Percentiles rank a stretch among this genome's conserved stretches.
Evolutionary conservation across 2,329 filamentous ascomycete genomes (phyloP).

Genomic region (Myriosclerotinia curreyana): DNA sequence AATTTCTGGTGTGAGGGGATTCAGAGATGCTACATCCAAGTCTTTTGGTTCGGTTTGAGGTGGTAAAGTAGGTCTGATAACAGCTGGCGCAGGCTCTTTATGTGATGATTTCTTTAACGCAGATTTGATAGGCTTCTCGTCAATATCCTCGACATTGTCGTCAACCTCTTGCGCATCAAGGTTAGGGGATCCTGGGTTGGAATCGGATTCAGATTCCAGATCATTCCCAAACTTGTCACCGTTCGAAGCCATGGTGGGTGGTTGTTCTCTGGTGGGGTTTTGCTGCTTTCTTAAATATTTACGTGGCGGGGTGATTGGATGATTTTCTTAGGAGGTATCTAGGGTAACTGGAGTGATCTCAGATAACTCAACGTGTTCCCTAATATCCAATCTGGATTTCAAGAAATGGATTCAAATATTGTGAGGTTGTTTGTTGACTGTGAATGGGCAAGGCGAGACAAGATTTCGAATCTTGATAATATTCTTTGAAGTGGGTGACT

Average conservation of each 20-base stretch:
- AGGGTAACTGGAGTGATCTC: not conserved
- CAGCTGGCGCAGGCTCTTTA: slow-evolving; percentile 52
- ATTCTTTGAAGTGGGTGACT: slow-evolving; percentile 25
- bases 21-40: slow-evolving; percentile 76
- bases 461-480: slow-evolving; percentile 20
- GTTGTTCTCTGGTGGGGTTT: slow-evolving; percentile 25
- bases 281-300: slow-evolving; percentile 18
- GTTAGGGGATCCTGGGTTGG: slow-evolving; percentile 56
- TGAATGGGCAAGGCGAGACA: not conserved
- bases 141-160: slow-evolving; percentile 53
- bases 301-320: slow-evolving; percentile 25
- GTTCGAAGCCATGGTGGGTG: slow-evolving; percentile 41
- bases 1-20: slow-evolving; percentile 89
- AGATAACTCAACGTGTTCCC: slow-evolving; percentile 6
- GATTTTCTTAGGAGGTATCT: slow-evolving; percentile 7
- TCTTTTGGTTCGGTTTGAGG: slow-evolving; percentile 91
- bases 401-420: slow-evolving; percentile 8
- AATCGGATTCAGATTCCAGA: slow-evolving; percentile 65
- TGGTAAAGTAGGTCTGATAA: slow-evolving; percentile 66
- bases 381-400: not conserved
- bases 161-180: slow-evolving; percentile 52
- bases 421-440: slow-evolving; percentile 11
- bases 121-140: slow-evolving; percentile 72
- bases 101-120: slow-evolving; percentile 75
- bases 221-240: slow-evolving; percentile 68